Evolutionary conservation across 2,329 filamentous ascomycete genomes (phyloP), one percentile per base, ranked within the genome.

Genomic region (Elsinoe batatas): DNA sequence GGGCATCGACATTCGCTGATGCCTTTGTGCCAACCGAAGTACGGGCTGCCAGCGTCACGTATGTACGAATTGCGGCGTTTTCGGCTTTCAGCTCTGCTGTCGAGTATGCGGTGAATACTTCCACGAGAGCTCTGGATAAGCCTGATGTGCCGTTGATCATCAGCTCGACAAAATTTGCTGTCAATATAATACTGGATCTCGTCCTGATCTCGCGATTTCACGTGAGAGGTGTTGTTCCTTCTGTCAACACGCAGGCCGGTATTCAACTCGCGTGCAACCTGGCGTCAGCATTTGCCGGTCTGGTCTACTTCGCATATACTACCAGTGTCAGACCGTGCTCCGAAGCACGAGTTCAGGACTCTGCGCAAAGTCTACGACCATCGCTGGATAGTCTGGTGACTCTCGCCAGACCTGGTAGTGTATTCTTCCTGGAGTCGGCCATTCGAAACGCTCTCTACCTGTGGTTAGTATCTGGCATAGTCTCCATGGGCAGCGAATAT

Each of bases 61-160:
- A 88, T 60, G 77, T 88, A 1, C 77, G 81, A 1, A 81, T 88
- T 57, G 76, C 76, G 1, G 77, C 83, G 0, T 85, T 87, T 57
- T 79, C 79, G 0, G 77, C 81, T 0, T 68, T 88, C 0, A 80
- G 78, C 53, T 81, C 79, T 0, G 77, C 84, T 0, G 67, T 88
- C 3, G 81, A 87, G 64, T 78, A 78, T 0, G 80, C 84, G 0
- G 79, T 87, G 0, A 74, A 79, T 0, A 73, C 77, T 1, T 76
- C 78, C 0, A 87, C 84, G 0, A 72, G 84, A 42, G 82, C 85
- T 0, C 68, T 89, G 1, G 85, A 88, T 64, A 77, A 80, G 51
- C 84, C 84, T 0, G 84, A 88, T 62, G 81, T 88, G 0, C 83
- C 84, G 0, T 69, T 88, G 0, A 63, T 85, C 0, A 84, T 88